Evolutionary conservation across 2,329 filamentous ascomycete species (phyloP), one percentile per base, ranked within the genome.

Genomic region (Phaeomoniella chlamydospora): DNA sequence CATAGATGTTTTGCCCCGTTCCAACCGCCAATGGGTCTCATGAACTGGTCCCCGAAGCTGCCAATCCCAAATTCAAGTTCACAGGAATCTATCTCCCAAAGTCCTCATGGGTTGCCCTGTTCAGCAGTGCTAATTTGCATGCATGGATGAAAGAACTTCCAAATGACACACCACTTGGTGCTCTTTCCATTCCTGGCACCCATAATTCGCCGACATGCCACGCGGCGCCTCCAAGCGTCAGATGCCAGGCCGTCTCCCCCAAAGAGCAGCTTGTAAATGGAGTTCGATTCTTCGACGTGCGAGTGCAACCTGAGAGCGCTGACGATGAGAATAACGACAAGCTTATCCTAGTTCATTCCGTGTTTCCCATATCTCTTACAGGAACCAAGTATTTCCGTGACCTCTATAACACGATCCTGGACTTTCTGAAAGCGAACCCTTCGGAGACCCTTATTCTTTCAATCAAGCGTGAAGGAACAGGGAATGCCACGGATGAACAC

Each of bases 201-300:
- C 90, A 98, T 65, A 96, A 98, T 61, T 84, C 82, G 13, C 84
- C 90, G 4, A 92, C 87, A 6, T 80, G 74, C 60, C 70, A 92
- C 64, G 70, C 74, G 34, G 87, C 90, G 10, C 70, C 94, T 4
- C 90, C 90, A 1, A 93, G 85, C 1, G 90, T 96, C 26, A 80
- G 90, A 29, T 96, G 90, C 58, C 90, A 98, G 61, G 78, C 82
- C 19, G 84, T 87, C 13, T 67, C 73, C 41, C 69, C 92, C 4
- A 65, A 68, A 34, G 74, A 79, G 36, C 90, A 98, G 58, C 74
- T 98, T 17, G 67, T 77, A 38, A 88, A 94, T 53, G 90, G 90
- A 17, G 80, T 96, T 32, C 84, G 90, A 35, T 96, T 94, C 66
- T 77, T 98, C 45, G 90, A 98, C 54, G 74, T 98, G 42, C 77